Evolutionary conservation across 2,329 filamentous ascomycete genomes (phyloP).

Genomic region (Canariomyces notabilis): DNA sequence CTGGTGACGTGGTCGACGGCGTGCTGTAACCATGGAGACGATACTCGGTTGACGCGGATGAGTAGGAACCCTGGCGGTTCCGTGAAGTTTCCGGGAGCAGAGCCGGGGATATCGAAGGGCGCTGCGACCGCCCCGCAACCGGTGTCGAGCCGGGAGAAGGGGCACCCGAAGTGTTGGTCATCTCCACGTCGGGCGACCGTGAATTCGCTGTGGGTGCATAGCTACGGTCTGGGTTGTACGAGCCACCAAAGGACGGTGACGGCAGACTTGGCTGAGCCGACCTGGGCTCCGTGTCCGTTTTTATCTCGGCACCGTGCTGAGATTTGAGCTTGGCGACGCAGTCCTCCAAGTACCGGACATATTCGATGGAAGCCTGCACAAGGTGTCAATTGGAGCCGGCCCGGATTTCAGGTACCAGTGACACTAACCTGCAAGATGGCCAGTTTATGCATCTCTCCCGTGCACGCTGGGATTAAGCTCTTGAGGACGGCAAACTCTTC

Average conservation of each 20-base stretch:
- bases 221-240: conserved; percentile 26
- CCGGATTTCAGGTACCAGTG: neutral
- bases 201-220: conserved; percentile 32
- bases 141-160: conserved; percentile 44
- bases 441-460: conserved; percentile 97
- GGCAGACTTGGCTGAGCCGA: conserved; percentile 29
- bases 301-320: conserved; percentile 31
- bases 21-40: conserved; percentile 40
- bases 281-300: conserved; percentile 25
- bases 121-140: conserved; percentile 31
- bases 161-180: conserved; percentile 47
- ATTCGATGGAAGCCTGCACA: conserved; percentile 84
- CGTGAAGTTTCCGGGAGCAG: conserved; percentile 42
- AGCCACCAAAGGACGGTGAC: conserved; percentile 25
- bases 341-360: conserved; percentile 87
- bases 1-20: conserved; percentile 40
- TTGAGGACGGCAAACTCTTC: conserved; percentile 94
- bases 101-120: conserved; percentile 50
- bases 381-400: conserved; percentile 2
- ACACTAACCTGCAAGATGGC: conserved; percentile 79
- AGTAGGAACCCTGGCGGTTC: conserved; percentile 48
- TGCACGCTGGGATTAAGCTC: conserved; percentile 90
- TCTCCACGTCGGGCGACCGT: conserved; percentile 51
- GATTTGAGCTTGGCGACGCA: conserved; percentile 77
- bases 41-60: conserved; percentile 43